Conservation (phyloP, 176 grass and related monocot genomes). For the Musa troglodytarum region DNA sequence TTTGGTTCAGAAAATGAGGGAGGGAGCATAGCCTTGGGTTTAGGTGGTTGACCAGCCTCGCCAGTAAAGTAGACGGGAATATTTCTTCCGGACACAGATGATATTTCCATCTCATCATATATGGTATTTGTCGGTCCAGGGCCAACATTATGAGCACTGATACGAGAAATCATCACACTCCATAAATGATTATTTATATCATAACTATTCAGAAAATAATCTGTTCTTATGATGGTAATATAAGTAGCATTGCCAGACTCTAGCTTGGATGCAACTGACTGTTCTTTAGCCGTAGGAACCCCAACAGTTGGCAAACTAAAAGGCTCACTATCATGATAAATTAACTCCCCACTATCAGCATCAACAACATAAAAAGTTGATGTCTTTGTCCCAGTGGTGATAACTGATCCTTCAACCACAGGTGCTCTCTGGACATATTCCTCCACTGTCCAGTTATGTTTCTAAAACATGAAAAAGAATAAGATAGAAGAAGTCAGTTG, state of each 20-base stretch:
- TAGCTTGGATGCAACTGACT: conserved; percentile 48
- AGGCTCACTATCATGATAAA: conserved; percentile 58
- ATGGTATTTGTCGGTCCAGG: conserved; percentile 23
- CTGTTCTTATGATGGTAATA: conserved; percentile 65
- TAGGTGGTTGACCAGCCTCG: background rate
- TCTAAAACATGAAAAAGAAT: conserved; percentile 34
- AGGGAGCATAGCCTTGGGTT: background rate
- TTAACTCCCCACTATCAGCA: conserved; percentile 73
- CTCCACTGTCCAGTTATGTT: conserved; percentile 65
- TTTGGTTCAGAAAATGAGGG: background rate
- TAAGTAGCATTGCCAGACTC: conserved; percentile 39
- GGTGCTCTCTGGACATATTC: conserved; percentile 75
- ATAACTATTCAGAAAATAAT: conserved; percentile 86
- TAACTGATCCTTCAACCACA: conserved; percentile 57
- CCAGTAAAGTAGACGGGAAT: conserved; percentile 14
- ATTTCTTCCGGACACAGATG: conserved; percentile 39
- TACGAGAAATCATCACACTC: conserved; percentile 70
- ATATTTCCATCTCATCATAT: conserved; percentile 34
- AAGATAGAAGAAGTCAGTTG: background rate
- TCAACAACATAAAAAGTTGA: conserved; percentile 64
- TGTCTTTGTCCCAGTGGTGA: conserved; percentile 74
- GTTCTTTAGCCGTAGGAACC: conserved; percentile 36
- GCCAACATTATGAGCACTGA: conserved; percentile 49
- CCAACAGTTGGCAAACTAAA: conserved; percentile 38
- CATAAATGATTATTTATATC: conserved; percentile 64